Conservation (phyloP, 768 basidiomycete species). For the Trametes cinnabarina region DNA sequence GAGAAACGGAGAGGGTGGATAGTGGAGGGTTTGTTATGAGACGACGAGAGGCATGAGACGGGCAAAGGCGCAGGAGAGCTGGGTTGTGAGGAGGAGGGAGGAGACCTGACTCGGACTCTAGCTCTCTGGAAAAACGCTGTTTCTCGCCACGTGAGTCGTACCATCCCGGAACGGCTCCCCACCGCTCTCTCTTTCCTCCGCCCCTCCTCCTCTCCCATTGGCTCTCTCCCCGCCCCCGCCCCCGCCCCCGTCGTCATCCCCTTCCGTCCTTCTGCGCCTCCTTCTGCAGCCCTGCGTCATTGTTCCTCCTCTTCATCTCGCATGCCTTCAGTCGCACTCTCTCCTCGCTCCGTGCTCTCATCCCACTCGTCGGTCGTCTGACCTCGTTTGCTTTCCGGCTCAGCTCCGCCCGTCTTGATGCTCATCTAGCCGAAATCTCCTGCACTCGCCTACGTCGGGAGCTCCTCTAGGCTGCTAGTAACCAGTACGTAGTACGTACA, state of each 20-base stretch:
- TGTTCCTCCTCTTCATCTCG: neutral
- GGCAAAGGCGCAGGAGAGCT: too few species aligned
- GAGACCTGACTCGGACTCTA: slow-evolving; percentile 16
- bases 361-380: neutral
- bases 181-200: slow-evolving; percentile 2
- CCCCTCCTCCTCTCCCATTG: slow-evolving; percentile 10
- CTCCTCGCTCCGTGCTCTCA: neutral
- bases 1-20: neutral
- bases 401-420: too few species aligned
- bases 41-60: neutral
- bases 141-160: slow-evolving; percentile 16
- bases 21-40: slow-evolving; percentile 12
- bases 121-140: slow-evolving; percentile 7
- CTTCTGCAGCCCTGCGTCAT: neutral
- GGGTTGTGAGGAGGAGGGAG: too few species aligned
- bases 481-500: too few species aligned
- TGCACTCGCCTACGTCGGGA: too few species aligned
- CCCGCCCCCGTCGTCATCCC: slow-evolving; percentile 2
- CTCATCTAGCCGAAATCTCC: too few species aligned
- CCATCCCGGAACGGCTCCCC: slow-evolving; percentile 16
- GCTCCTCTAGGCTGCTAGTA: too few species aligned
- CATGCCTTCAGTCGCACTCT: neutral
- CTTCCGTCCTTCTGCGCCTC: too few species aligned
- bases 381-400: neutral
- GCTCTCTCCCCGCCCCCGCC: slow-evolving; percentile 6